A percentile compares a stretch with the other conserved stretches of the same genome.
phyloP scores from a whole-genome alignment of 2,329 filamentous ascomycete species.

The Aspergillus sergii region DNA sequence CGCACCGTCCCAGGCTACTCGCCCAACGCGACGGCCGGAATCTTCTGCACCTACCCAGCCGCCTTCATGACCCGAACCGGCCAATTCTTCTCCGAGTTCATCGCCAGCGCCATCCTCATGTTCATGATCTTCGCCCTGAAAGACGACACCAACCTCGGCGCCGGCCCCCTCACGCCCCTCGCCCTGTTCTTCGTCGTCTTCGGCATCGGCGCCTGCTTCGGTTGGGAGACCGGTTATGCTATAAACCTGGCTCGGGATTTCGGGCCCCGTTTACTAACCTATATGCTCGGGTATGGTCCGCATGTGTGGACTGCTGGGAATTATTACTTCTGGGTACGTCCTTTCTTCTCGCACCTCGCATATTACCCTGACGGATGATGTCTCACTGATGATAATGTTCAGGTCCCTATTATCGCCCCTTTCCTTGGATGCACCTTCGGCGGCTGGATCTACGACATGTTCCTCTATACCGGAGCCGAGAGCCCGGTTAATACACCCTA shows the following conservation, averaged over 20 bases:
- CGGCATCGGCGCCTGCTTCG: constrained; percentile 72
- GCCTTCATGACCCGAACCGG: constrained; percentile 64
- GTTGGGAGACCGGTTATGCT: constrained; percentile 76
- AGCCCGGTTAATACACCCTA: constrained; percentile 70
- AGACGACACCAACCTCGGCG: constrained; percentile 50
- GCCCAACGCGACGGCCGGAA: constrained; percentile 64
- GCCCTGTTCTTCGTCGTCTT: constrained; percentile 73
- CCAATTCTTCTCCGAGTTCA: constrained; percentile 73
- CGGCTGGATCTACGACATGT: constrained; percentile 67
- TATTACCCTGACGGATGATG: not conserved
- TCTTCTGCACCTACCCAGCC: constrained; percentile 73
- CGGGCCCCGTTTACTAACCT: constrained; percentile 67
- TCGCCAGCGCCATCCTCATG: constrained; percentile 68
- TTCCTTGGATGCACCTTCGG: constrained; percentile 67
- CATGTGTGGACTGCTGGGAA: constrained; percentile 68
- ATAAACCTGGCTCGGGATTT: constrained; percentile 76
- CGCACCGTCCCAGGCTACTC: constrained; percentile 63
- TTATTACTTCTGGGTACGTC: constrained; percentile 71
- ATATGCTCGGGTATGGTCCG: constrained; percentile 67
- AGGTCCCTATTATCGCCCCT: constrained; percentile 73
- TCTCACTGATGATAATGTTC: not conserved
- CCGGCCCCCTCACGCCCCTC: constrained; percentile 61
- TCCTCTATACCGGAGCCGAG: constrained; percentile 67
- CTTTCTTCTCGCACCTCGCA: not conserved
- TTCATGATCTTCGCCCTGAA: constrained; percentile 72